A percentile compares a stretch with the other conserved stretches of the same genome.
Conservation (phyloP, 2,329 filamentous ascomycete genomes). For the Aspergillus nomiae region DNA sequence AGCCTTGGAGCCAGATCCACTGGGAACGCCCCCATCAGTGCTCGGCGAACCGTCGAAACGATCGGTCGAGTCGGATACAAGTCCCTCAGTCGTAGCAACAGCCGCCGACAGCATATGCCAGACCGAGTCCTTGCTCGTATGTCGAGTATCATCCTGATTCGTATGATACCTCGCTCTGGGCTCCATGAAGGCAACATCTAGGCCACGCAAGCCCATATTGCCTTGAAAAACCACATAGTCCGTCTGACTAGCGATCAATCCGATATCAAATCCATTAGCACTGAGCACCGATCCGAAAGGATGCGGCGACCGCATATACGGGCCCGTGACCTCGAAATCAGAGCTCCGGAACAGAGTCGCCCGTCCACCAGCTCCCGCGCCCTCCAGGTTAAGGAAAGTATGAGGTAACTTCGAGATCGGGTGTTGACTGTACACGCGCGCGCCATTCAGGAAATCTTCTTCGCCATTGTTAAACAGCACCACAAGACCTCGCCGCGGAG, state of each 20-base stretch:
- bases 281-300: slow-evolving; percentile 84
- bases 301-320: slow-evolving; percentile 70
- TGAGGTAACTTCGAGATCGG: slow-evolving; percentile 78
- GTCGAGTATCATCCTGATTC: slow-evolving; percentile 78
- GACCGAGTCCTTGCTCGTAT: slow-evolving; percentile 67
- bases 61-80: slow-evolving; percentile 69
- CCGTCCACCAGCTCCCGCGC: slow-evolving; percentile 86
- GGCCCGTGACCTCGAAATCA: slow-evolving; percentile 79
- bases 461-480: slow-evolving; percentile 93
- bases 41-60: slow-evolving; percentile 64
- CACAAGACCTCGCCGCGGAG: slow-evolving; percentile 78
- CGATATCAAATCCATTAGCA: slow-evolving; percentile 79
- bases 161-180: slow-evolving; percentile 90
- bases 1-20: slow-evolving; percentile 66
- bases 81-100: slow-evolving; percentile 69
- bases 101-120: slow-evolving; percentile 96
- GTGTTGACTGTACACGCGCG: slow-evolving; percentile 79
- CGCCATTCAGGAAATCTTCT: slow-evolving; percentile 88
- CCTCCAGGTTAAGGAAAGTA: slow-evolving; percentile 92
- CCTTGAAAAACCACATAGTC: slow-evolving; percentile 85
- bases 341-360: slow-evolving; percentile 86
- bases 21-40: slow-evolving; percentile 64
- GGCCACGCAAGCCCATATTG: slow-evolving; percentile 76
- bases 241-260: slow-evolving; percentile 80
- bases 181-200: slow-evolving; percentile 90